Conservation (phyloP, 805 yeast species). For the Candida berthetii region DNA sequence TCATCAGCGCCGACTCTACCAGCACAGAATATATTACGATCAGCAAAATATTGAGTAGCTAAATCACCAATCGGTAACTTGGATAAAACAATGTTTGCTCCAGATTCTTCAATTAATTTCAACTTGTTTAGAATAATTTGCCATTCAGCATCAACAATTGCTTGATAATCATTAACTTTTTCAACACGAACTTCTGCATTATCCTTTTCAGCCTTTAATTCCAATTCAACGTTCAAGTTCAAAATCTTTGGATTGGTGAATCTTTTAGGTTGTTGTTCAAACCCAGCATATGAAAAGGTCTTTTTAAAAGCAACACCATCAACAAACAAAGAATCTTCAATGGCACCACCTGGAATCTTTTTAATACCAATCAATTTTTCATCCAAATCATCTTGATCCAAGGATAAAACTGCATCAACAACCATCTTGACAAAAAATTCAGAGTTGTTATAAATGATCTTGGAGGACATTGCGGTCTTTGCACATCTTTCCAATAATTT, state of each 20-base stretch:
- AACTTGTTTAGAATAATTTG: constrained; percentile 82
- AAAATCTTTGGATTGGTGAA: constrained; percentile 78
- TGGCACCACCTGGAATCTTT: constrained; percentile 92
- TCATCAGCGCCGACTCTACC: constrained; percentile 90
- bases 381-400: constrained; percentile 82
- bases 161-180: constrained; percentile 90
- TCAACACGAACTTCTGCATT: constrained; percentile 97
- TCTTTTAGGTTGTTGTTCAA: constrained; percentile 94
- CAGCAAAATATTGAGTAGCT: constrained; percentile 99
- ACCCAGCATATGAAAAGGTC: constrained; percentile 96
- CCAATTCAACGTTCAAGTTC: constrained; percentile 86
- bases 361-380: constrained; percentile 91
- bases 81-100: constrained; percentile 90
- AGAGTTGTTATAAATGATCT: constrained; percentile 82
- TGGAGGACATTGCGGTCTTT: constrained; percentile 95
- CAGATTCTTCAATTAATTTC: constrained; percentile 73
- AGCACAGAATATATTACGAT: constrained; percentile 93
- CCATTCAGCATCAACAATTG: constrained; percentile 99
- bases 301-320: constrained; percentile 97
- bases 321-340: constrained; percentile 86
- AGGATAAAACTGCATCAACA: constrained; percentile 86
- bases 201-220: constrained; percentile 96
- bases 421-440: constrained; percentile 93
- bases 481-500: constrained; percentile 87
- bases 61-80: constrained; percentile 96